A percentile compares a stretch with the other conserved stretches of the same genome.
These are phyloP conservation scores for Trichoderma breve DNA, from an alignment of 2,329 filamentous ascomycete species.

Conservation along the genomic window DNA sequence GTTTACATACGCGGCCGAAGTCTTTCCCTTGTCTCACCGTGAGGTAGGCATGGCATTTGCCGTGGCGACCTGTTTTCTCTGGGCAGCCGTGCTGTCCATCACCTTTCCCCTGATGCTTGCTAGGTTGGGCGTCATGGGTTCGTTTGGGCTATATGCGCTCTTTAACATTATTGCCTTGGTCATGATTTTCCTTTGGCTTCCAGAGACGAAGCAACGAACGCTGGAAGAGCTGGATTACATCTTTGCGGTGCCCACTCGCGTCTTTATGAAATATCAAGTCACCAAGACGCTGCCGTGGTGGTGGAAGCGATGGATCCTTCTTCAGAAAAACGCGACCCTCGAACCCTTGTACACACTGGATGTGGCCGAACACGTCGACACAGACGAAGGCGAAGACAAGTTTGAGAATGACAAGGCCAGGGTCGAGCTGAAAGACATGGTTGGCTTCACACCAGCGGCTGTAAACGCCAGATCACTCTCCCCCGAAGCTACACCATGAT, in stretches of 20 bases:
- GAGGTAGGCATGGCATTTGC: slow-evolving; percentile 71
- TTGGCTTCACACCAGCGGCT: slow-evolving; percentile 31
- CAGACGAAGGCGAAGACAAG: slow-evolving; percentile 30
- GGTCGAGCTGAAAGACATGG: slow-evolving; percentile 40
- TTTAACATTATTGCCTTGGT: slow-evolving; percentile 55
- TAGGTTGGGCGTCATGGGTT: slow-evolving; percentile 44
- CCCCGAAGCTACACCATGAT: neutral
- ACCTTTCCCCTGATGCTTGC: slow-evolving; percentile 59
- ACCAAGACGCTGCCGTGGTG: slow-evolving; percentile 59
- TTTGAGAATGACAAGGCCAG: slow-evolving; percentile 40
- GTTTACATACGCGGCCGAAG: slow-evolving; percentile 67
- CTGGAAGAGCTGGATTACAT: slow-evolving; percentile 59
- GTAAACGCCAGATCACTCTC: slow-evolving; percentile 12
- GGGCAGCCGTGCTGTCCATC: slow-evolving; percentile 60
- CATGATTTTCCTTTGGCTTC: slow-evolving; percentile 57
- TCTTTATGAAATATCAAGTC: slow-evolving; percentile 57
- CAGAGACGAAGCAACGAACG: slow-evolving; percentile 58
- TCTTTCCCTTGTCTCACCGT: slow-evolving; percentile 68
- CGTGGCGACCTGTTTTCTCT: slow-evolving; percentile 63
- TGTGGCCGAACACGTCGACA: slow-evolving; percentile 35
- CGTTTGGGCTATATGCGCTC: slow-evolving; percentile 55
- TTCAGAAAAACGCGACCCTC: slow-evolving; percentile 42
- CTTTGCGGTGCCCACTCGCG: slow-evolving; percentile 58
- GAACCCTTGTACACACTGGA: slow-evolving; percentile 45
- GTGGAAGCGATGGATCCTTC: slow-evolving; percentile 56